A percentile compares a stretch with the other conserved stretches of the same genome.
These are phyloP conservation scores for Bauhinia variegata DNA, from an alignment of 306 rosid genomes.

Conservation along the genomic window DNA sequence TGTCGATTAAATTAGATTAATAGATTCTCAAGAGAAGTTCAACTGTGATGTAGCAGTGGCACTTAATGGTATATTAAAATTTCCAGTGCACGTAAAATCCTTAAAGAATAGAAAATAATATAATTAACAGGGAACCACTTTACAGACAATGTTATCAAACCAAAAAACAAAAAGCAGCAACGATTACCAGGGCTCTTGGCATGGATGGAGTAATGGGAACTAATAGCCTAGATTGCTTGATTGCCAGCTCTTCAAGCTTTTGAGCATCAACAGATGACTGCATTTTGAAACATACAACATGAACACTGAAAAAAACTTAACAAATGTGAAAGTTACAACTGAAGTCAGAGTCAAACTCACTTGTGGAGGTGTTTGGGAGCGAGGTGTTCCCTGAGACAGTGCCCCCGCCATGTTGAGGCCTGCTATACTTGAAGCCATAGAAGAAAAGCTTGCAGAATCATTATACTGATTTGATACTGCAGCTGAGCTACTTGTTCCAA, in stretches of 20 bases:
- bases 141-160: background rate
- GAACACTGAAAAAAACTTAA: conserved; percentile 8
- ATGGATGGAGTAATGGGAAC: conserved; percentile 40
- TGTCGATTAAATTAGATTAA: background rate
- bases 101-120: conserved; percentile 2
- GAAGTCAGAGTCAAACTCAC: conserved; percentile 34
- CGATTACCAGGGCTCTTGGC: conserved; percentile 39
- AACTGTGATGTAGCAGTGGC: conserved; percentile 4
- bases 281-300: conserved; percentile 24
- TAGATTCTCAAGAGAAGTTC: background rate
- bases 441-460: conserved; percentile 21
- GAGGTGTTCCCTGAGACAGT: conserved; percentile 35
- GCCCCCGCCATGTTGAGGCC: conserved; percentile 43
- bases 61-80: no score
- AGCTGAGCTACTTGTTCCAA: conserved; percentile 32
- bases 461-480: conserved; percentile 17
- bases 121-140: conserved; percentile 12
- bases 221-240: conserved; percentile 43
- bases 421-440: conserved; percentile 21
- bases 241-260: conserved; percentile 45
- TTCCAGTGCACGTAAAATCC: background rate
- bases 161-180: conserved; percentile 3
- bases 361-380: conserved; percentile 31
- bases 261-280: conserved; percentile 32
- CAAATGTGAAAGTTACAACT: conserved; percentile 5